Conservation (phyloP, 2,329 filamentous ascomycete genomes). For the Eutypa lata region DNA sequence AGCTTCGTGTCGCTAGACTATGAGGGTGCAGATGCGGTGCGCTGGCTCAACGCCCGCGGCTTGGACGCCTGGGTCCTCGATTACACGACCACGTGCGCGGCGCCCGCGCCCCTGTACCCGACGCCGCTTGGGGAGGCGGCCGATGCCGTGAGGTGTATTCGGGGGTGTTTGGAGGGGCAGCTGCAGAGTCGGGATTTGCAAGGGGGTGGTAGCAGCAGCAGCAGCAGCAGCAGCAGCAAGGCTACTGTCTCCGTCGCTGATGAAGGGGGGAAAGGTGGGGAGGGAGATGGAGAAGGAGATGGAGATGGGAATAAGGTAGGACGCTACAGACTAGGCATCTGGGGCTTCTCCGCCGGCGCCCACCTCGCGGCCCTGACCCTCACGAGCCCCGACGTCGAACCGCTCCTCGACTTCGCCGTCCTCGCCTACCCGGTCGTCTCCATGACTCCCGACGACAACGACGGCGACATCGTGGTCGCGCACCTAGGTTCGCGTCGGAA, state of each 20-base stretch:
- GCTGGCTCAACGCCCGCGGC: constrained; percentile 19
- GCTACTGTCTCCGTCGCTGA: no score
- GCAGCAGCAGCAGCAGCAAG: neutral
- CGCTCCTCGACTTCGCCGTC: constrained; percentile 20
- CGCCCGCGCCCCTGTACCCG: constrained; percentile 14
- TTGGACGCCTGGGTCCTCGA: constrained; percentile 21
- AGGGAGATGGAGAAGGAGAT: neutral
- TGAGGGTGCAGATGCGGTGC: constrained; percentile 14
- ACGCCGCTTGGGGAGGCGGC: constrained; percentile 15
- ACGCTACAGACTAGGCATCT: constrained; percentile 14
- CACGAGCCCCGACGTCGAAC: constrained; percentile 4
- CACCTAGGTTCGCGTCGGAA: constrained; percentile 15
- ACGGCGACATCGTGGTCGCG: constrained; percentile 4
- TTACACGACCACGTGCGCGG: constrained; percentile 13
- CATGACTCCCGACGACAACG: constrained; percentile 10
- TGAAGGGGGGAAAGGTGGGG: neutral
- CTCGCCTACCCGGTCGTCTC: constrained; percentile 23
- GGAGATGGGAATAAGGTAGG: neutral
- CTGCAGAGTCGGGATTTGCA: neutral
- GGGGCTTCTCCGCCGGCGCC: constrained; percentile 22
- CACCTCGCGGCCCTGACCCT: constrained; percentile 20
- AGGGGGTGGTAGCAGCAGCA: neutral
- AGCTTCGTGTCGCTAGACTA: constrained; percentile 14
- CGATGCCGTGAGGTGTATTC: constrained; percentile 15
- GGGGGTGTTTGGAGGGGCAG: neutral